phyloP scores from a whole-genome alignment of 2,329 filamentous ascomycete species.

The Aspergillus flavus region DNA sequence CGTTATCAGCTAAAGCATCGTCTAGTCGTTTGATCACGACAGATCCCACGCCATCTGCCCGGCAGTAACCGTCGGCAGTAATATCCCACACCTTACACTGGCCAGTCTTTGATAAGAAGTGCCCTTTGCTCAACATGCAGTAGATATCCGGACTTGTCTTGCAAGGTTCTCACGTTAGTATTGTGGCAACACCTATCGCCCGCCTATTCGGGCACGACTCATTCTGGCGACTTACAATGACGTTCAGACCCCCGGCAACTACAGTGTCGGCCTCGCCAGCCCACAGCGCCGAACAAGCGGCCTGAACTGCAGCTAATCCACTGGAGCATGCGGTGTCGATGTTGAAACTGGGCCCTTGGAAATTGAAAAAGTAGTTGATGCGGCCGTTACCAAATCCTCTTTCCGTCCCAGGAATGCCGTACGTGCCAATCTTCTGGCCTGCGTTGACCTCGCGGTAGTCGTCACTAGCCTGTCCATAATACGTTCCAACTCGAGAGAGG shows the following conservation, averaged over 20 bases:
- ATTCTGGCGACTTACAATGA: slow-evolving; percentile 40
- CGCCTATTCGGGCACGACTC: too few relatives aligned
- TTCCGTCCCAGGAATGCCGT: slow-evolving; percentile 65
- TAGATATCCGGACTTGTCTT: slow-evolving; percentile 75
- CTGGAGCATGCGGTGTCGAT: slow-evolving; percentile 73
- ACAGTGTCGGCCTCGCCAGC: slow-evolving; percentile 77
- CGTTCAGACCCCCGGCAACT: slow-evolving; percentile 73
- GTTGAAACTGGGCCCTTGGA: slow-evolving; percentile 69
- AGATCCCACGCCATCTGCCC: slow-evolving; percentile 53
- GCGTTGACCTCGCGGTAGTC: slow-evolving; percentile 67
- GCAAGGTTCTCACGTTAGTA: too few relatives aligned
- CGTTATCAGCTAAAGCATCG: slow-evolving; percentile 55
- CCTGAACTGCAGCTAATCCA: slow-evolving; percentile 65
- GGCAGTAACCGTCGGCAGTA: slow-evolving; percentile 57
- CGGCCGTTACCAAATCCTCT: slow-evolving; percentile 63
- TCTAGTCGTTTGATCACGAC: slow-evolving; percentile 56
- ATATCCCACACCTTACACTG: slow-evolving; percentile 54
- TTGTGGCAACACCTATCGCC: too few relatives aligned
- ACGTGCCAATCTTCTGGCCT: slow-evolving; percentile 68
- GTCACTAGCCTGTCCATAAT: slow-evolving; percentile 72
- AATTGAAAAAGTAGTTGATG: slow-evolving; percentile 77
- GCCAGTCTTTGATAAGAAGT: slow-evolving; percentile 39
- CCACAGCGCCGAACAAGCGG: slow-evolving; percentile 71
- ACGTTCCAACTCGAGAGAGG: slow-evolving; percentile 65
- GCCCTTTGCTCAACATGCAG: slow-evolving; percentile 64